Conservation (phyloP, 2,329 filamentous ascomycete species). For the Diaporthe sp. region DNA sequence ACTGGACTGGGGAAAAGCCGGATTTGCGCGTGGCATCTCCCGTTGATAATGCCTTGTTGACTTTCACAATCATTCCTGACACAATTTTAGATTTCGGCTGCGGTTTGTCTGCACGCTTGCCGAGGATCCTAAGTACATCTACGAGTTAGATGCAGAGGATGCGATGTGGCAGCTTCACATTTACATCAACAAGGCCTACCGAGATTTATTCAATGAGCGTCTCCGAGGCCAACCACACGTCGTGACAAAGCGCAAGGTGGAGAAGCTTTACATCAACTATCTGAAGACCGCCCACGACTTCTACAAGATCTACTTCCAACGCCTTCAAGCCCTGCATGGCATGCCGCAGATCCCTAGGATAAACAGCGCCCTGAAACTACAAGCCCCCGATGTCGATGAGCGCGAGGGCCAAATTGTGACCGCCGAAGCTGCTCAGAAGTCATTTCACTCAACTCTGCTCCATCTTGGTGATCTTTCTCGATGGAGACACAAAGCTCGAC, state of each 20-base stretch:
- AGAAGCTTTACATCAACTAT: slow-evolving; percentile 86
- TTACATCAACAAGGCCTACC: slow-evolving; percentile 83
- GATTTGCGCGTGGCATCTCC: slow-evolving; percentile 5
- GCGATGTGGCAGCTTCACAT: slow-evolving; percentile 85
- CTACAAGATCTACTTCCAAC: slow-evolving; percentile 88
- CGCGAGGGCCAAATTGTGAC: slow-evolving; percentile 65
- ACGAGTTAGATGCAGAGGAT: slow-evolving; percentile 72
- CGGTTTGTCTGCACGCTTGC: slow-evolving; percentile 81
- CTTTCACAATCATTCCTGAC: slow-evolving; percentile 33
- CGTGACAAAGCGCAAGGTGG: slow-evolving; percentile 80
- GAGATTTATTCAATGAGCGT: slow-evolving; percentile 72
- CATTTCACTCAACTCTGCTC: slow-evolving; percentile 87
- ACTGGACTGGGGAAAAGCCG: neutral
- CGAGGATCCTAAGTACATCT: slow-evolving; percentile 73
- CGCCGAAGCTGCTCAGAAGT: slow-evolving; percentile 72
- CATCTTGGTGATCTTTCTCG: slow-evolving; percentile 91
- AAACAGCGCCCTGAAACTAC: slow-evolving; percentile 59
- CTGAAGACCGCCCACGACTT: slow-evolving; percentile 90
- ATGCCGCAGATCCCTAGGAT: slow-evolving; percentile 62
- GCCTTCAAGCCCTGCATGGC: slow-evolving; percentile 74
- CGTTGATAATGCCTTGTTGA: neutral
- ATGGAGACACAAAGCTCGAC: slow-evolving; percentile 82
- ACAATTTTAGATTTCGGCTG: slow-evolving; percentile 62
- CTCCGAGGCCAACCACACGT: slow-evolving; percentile 65
- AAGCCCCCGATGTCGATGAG: slow-evolving; percentile 58